Evolutionary conservation across 2,329 filamentous ascomycete genomes (phyloP).

Genomic region (Fusarium camptoceras): DNA sequence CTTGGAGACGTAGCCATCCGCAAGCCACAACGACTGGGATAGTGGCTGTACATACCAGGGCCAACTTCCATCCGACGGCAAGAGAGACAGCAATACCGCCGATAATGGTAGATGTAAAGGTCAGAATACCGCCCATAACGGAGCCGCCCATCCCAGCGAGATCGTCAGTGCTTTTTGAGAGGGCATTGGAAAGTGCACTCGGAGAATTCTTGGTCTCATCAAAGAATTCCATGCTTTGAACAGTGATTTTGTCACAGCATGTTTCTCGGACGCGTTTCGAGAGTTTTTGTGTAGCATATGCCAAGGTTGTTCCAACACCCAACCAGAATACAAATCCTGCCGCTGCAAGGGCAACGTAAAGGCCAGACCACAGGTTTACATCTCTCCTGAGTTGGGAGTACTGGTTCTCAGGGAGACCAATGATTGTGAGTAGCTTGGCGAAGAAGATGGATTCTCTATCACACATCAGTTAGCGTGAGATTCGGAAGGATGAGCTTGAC

Average conservation of each 20-base stretch:
- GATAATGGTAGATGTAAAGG: slow-evolving; percentile 30
- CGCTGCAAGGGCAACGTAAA: not conserved
- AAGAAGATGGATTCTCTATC: not conserved
- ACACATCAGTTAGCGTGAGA: not conserved
- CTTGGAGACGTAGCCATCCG: slow-evolving; percentile 49
- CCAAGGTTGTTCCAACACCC: not conserved
- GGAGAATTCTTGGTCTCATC: slow-evolving; percentile 1
- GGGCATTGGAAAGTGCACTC: not conserved
- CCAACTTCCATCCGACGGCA: slow-evolving; percentile 52
- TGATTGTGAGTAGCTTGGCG: slow-evolving; percentile 1
- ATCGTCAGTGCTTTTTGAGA: slow-evolving; percentile 48
- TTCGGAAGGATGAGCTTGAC: not conserved
- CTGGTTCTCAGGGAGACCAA: not conserved
- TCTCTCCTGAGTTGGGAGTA: not conserved
- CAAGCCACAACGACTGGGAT: not conserved
- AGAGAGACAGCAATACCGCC: slow-evolving; percentile 47
- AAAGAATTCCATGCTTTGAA: not conserved
- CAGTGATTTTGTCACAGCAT: not conserved
- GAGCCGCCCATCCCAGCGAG: slow-evolving; percentile 48
- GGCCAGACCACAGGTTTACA: not conserved
- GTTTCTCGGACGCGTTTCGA: not conserved
- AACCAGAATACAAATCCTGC: slow-evolving; percentile 1
- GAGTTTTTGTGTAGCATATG: slow-evolving; percentile 2
- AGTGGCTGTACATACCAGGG: slow-evolving; percentile 40
- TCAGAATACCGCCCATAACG: slow-evolving; percentile 44